Conservation (phyloP, 2,329 filamentous ascomycete genomes). For the Clarireedia monteithiana region DNA sequence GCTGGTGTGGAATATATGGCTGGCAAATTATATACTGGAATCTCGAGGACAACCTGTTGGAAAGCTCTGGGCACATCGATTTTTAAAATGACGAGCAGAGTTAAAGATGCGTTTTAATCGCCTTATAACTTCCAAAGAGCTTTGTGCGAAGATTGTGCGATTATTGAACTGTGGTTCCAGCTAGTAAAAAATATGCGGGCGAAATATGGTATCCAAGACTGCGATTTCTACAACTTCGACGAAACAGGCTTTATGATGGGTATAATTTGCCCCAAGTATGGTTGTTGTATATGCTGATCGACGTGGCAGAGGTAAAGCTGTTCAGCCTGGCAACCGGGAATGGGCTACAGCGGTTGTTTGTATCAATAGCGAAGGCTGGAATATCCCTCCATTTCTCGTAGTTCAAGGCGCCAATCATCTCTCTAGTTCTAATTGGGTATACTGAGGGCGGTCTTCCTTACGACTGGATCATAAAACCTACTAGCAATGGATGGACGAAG, state of each 20-base stretch:
- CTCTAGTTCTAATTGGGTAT: conserved; percentile 24
- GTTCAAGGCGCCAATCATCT: conserved; percentile 19
- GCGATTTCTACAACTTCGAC: conserved; percentile 5
- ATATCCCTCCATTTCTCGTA: conserved; percentile 22
- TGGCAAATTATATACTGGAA: neutral
- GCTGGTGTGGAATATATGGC: no score
- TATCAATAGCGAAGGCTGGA: conserved; percentile 19
- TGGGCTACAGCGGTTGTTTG: conserved; percentile 22
- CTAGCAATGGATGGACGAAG: conserved; percentile 30
- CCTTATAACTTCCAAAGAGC: no score
- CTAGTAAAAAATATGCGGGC: conserved; percentile 8
- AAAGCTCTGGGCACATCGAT: conserved; percentile 1
- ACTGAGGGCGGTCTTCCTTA: conserved; percentile 17
- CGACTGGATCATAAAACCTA: conserved; percentile 27
- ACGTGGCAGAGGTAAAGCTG: conserved; percentile 11
- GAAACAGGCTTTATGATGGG: neutral
- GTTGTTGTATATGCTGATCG: conserved; percentile 12
- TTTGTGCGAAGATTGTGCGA: neutral
- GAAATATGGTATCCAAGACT: conserved; percentile 10
- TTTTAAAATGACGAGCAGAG: neutral
- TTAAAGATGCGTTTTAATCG: neutral
- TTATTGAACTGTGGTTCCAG: conserved; percentile 10
- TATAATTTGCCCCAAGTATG: neutral
- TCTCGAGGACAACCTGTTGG: neutral
- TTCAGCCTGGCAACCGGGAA: conserved; percentile 23